Evolutionary conservation across 768 basidiomycete species (phyloP).

Genomic region (Rhodotorula graminis): DNA sequence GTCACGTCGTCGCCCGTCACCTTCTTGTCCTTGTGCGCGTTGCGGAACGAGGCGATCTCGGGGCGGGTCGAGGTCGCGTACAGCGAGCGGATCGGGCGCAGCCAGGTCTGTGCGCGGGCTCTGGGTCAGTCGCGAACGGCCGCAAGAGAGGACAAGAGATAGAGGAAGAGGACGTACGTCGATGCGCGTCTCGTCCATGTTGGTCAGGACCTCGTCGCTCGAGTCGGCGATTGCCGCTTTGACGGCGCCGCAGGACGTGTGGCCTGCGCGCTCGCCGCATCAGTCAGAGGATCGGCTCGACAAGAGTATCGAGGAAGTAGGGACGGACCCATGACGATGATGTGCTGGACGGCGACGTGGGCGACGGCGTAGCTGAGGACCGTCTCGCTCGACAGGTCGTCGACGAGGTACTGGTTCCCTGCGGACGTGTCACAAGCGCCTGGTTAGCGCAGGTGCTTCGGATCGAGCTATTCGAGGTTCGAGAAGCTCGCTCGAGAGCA

Average conservation of each 20-base stretch:
- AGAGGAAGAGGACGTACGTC: neutral
- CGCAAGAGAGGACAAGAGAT: neutral
- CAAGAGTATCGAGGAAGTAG: neutral
- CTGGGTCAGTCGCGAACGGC: neutral
- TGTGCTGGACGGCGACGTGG: conserved; percentile 18
- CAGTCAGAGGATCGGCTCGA: neutral
- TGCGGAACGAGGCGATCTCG: conserved; percentile 23
- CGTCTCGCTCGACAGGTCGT: conserved; percentile 25
- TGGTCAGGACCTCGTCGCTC: neutral
- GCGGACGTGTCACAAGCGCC: too few relatives aligned
- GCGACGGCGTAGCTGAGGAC: conserved; percentile 25
- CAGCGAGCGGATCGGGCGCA: conserved; percentile 21
- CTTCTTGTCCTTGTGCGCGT: neutral
- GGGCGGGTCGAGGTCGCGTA: conserved; percentile 2
- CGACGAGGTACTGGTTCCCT: conserved; percentile 25
- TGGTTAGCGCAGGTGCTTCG: too few relatives aligned
- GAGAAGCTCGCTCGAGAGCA: too few relatives aligned
- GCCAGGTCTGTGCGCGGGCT: conserved; percentile 10
- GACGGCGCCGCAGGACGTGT: conserved; percentile 25
- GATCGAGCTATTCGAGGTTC: too few relatives aligned
- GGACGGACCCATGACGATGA: conserved; percentile 16
- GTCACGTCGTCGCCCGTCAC: conserved; percentile 4
- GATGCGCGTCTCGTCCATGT: conserved; percentile 25
- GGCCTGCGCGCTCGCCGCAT: neutral
- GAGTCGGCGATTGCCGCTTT: conserved; percentile 14